Conservation (phyloP, 192 early-diverging fungal genomes). For the Coemansia sp. region DNA sequence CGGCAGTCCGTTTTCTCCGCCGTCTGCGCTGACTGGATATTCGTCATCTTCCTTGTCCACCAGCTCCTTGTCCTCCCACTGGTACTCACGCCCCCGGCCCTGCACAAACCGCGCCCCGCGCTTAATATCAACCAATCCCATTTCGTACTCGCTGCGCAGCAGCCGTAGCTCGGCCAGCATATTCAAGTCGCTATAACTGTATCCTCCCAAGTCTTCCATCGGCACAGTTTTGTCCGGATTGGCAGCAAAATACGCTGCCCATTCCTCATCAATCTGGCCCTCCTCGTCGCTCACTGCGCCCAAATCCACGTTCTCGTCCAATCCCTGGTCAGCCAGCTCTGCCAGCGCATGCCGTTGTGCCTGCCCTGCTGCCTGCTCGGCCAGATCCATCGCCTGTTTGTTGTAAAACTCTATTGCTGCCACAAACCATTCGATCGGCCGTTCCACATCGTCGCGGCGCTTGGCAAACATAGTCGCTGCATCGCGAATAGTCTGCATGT, state of each 20-base stretch:
- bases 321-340: slow-evolving; percentile 5
- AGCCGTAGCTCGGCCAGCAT: slow-evolving; percentile 87
- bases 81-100: slow-evolving; percentile 61
- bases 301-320: slow-evolving; percentile 1
- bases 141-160: slow-evolving; percentile 72
- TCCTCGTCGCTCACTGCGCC: slow-evolving; percentile 2
- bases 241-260: slow-evolving; percentile 22
- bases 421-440: slow-evolving; percentile 39
- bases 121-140: slow-evolving; percentile 69
- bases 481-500: slow-evolving; percentile 66
- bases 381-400: slow-evolving; percentile 60
- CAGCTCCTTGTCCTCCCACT: slow-evolving; percentile 60
- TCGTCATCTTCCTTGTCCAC: slow-evolving; percentile 60
- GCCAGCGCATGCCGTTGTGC: neutral
- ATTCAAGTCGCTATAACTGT: slow-evolving; percentile 76
- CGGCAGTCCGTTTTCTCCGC: slow-evolving; percentile 57
- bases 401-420: slow-evolving; percentile 53
- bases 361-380: slow-evolving; percentile 57
- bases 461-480: slow-evolving; percentile 61
- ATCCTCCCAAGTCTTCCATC: slow-evolving; percentile 59
- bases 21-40: slow-evolving; percentile 55
- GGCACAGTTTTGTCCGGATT: slow-evolving; percentile 37
- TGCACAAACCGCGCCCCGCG: slow-evolving; percentile 70
- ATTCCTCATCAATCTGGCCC: slow-evolving; percentile 29
- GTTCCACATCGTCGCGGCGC: slow-evolving; percentile 39